A percentile compares a stretch with the other conserved stretches of the same genome.
phyloP scores from a whole-genome alignment of 2,329 filamentous ascomycete species.

The Fusarium drepaniforme region DNA sequence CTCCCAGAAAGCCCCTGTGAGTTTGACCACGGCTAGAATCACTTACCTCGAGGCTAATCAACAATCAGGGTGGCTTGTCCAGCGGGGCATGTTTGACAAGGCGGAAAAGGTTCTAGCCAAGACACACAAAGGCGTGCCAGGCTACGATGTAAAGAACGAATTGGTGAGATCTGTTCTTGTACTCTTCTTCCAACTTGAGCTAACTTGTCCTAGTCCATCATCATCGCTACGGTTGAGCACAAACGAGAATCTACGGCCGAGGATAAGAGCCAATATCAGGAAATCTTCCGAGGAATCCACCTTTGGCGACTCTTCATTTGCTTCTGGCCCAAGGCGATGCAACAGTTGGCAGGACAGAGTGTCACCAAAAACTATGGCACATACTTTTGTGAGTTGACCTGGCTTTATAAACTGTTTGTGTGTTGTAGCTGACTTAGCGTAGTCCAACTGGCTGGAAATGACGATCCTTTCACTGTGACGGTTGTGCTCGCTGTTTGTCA shows the following conservation, averaged over 20 bases:
- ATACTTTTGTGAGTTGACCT: conserved; percentile 4
- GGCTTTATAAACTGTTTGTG: background rate
- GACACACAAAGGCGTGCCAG: conserved; percentile 3
- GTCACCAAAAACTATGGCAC: conserved; percentile 17
- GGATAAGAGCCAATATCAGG: background rate
- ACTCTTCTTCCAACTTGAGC: background rate
- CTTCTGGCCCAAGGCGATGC: conserved; percentile 20
- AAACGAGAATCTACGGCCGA: background rate
- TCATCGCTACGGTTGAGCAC: background rate
- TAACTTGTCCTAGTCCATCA: background rate
- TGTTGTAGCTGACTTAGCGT: background rate
- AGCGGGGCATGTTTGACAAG: background rate
- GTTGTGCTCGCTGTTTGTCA: background rate
- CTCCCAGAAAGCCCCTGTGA: conserved; percentile 12
- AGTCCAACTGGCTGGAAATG: background rate
- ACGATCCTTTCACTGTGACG: background rate
- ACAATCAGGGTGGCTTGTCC: conserved; percentile 3
- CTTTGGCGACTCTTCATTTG: conserved; percentile 11
- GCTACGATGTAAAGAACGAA: conserved; percentile 9
- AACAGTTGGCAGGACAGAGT: conserved; percentile 10
- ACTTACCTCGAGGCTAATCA: background rate
- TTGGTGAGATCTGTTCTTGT: background rate
- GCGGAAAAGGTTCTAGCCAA: conserved; percentile 1
- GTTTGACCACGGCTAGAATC: background rate
- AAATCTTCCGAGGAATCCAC: conserved; percentile 9